A percentile compares a stretch with the other conserved stretches of the same genome.
Conservation (phyloP, 768 basidiomycete species). For the Amanita brunnescens region DNA sequence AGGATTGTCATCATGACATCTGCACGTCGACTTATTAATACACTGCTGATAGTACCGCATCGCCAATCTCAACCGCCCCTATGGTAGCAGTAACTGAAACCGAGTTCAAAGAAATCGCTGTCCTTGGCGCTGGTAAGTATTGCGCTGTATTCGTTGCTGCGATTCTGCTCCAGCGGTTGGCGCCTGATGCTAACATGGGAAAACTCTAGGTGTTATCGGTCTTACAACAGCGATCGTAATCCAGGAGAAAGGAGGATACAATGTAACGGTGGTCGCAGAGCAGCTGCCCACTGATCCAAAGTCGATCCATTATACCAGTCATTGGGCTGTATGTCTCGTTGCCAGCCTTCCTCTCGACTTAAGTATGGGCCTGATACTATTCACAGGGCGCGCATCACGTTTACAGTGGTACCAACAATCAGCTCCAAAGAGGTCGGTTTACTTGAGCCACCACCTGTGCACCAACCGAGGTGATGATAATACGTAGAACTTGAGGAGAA, state of each 20-base stretch:
- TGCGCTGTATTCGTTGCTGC: neutral
- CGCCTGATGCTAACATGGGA: neutral
- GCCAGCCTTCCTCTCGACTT: neutral
- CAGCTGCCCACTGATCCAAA: conserved; percentile 64
- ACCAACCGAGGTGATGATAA: neutral
- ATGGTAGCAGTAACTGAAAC: neutral
- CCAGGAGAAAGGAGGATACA: conserved; percentile 52
- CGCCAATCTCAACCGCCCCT: too few relatives aligned
- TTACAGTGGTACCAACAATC: conserved; percentile 42
- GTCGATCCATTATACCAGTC: conserved; percentile 68
- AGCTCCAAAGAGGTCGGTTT: conserved; percentile 42
- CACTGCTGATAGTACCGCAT: too few relatives aligned
- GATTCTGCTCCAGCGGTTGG: too few relatives aligned
- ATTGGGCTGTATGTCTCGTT: conserved; percentile 62
- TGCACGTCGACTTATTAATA: neutral
- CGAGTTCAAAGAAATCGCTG: conserved; percentile 21
- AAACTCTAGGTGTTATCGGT: conserved; percentile 60
- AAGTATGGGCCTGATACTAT: neutral
- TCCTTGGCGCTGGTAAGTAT: conserved; percentile 31
- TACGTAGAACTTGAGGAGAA: conserved; percentile 55
- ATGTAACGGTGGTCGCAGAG: conserved; percentile 65
- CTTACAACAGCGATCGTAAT: conserved; percentile 67
- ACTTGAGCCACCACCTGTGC: neutral
- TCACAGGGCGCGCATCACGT: conserved; percentile 78
- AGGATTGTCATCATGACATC: neutral